Evolutionary conservation across 2,329 filamentous ascomycete genomes (phyloP).

Genomic region (Blastomyces parvus): DNA sequence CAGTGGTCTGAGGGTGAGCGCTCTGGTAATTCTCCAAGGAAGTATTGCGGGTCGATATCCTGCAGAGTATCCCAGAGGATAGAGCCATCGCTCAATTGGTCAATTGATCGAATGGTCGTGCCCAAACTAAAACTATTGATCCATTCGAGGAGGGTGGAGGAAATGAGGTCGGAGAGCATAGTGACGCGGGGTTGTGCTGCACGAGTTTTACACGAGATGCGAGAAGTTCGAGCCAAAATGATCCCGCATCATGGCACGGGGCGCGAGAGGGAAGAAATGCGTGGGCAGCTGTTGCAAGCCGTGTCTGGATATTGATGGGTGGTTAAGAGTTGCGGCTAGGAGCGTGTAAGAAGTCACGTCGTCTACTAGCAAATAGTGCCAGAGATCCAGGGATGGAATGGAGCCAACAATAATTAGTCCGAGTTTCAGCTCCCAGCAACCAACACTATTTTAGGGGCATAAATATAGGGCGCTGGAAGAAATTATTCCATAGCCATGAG

Average conservation of each 20-base stretch:
- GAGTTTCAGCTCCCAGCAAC: not conserved
- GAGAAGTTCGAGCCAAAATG: slow-evolving; percentile 2
- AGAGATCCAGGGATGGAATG: not conserved
- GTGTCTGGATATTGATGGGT: not conserved
- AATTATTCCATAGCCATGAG: not conserved
- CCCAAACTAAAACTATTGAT: slow-evolving; percentile 39
- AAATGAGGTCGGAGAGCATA: slow-evolving; percentile 39
- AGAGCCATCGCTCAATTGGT: slow-evolving; percentile 37
- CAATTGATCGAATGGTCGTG: slow-evolving; percentile 32
- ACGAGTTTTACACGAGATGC: slow-evolving; percentile 1
- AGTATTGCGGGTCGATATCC: slow-evolving; percentile 41
- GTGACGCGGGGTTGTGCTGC: slow-evolving; percentile 15
- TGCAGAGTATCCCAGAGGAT: slow-evolving; percentile 41
- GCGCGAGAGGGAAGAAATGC: not conserved
- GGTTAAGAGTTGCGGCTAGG: not conserved
- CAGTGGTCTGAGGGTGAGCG: slow-evolving; percentile 36
- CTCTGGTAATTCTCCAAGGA: slow-evolving; percentile 40
- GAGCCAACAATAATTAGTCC: not conserved
- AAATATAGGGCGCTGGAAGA: not conserved
- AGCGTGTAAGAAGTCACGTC: not conserved
- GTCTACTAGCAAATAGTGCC: not conserved
- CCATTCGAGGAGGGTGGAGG: slow-evolving; percentile 40
- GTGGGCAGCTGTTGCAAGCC: not conserved
- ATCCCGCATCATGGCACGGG: slow-evolving; percentile 7
- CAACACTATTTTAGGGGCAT: not conserved